These are phyloP conservation scores for Tuber melanosporum DNA, from an alignment of 495 filamentous ascomycete species.

Conservation along the genomic window DNA sequence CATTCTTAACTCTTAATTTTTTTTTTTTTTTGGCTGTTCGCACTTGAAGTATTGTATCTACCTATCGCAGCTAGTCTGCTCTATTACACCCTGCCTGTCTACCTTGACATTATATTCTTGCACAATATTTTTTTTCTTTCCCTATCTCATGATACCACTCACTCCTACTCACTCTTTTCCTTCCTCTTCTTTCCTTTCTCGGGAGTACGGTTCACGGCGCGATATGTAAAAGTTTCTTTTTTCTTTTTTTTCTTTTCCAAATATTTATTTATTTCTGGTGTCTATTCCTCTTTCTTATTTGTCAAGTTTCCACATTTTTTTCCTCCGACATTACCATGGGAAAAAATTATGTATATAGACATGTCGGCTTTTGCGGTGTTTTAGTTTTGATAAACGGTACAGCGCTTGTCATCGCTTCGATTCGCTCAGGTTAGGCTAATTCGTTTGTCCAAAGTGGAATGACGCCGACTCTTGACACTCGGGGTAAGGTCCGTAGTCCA, in stretches of 20 bases:
- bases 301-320: neutral
- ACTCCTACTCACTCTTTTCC: neutral
- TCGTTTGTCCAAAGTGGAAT: neutral
- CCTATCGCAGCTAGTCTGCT: conserved; percentile 4
- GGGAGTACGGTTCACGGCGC: conserved; percentile 1
- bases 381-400: neutral
- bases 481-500: neutral
- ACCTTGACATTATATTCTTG: neutral
- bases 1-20: neutral
- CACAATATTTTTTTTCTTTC: neutral
- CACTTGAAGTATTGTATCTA: neutral
- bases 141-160: neutral
- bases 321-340: neutral
- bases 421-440: neutral
- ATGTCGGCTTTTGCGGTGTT: neutral
- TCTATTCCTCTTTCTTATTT: neutral
- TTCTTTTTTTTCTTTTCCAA: neutral
- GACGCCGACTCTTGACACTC: neutral
- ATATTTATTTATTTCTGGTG: neutral
- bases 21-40: neutral
- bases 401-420: neutral
- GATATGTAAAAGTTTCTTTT: neutral
- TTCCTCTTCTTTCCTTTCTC: neutral
- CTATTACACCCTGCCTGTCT: neutral
- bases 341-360: neutral